Evolutionary conservation across 2,329 filamentous ascomycete species (phyloP).

Genomic region (Ophiostoma novo-ulmi): DNA sequence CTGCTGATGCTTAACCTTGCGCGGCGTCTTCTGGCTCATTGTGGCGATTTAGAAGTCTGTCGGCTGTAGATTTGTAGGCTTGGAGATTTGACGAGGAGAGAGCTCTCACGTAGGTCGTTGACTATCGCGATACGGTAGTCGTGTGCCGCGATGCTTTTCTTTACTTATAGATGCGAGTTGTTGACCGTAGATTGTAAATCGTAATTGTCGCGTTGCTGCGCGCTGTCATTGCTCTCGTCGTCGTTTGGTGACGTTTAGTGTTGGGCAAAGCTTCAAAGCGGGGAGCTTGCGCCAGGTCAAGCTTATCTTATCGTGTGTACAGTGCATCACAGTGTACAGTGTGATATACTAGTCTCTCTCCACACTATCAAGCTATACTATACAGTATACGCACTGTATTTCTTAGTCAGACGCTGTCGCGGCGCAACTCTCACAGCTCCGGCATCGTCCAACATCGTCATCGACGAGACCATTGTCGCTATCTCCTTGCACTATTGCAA

Average conservation of each 20-base stretch:
- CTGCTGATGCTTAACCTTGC: constrained; percentile 15
- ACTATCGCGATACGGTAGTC: not conserved
- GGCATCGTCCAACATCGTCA: constrained; percentile 10
- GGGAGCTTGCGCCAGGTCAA: not conserved
- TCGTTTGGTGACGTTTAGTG: not conserved
- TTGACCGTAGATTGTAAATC: not conserved
- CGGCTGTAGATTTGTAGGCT: not conserved
- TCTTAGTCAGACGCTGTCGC: constrained; percentile 7
- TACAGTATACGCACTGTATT: not conserved
- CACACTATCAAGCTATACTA: not conserved
- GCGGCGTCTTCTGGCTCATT: constrained; percentile 12
- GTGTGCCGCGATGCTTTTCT: not conserved
- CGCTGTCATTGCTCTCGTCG: not conserved
- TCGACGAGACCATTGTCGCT: not conserved
- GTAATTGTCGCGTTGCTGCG: not conserved
- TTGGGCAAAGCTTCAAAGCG: constrained; percentile 6
- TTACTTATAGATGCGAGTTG: not conserved
- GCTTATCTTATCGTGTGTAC: not conserved
- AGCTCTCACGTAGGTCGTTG: not conserved
- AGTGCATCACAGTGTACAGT: not conserved
- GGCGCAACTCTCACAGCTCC: not conserved
- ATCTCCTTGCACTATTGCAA: not conserved
- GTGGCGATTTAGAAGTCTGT: not conserved
- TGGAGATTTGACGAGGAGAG: not conserved
- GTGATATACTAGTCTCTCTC: not conserved